phyloP scores from a whole-genome alignment of 208 protist species.

The Acanthamoeba lenticulata region DNA sequence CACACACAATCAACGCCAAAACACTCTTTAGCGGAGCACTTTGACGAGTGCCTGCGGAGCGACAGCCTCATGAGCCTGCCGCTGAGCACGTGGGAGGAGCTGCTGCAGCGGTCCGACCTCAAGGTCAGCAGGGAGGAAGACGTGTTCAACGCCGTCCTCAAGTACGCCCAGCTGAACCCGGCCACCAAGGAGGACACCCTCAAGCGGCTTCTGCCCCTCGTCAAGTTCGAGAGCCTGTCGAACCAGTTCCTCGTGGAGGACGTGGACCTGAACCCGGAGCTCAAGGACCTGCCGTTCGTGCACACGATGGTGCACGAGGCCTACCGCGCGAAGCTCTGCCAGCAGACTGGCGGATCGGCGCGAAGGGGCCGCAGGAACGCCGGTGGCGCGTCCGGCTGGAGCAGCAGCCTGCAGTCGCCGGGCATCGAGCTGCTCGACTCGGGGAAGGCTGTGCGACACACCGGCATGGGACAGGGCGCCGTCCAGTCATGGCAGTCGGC shows the following conservation, averaged over 20 bases:
- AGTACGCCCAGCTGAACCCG: not conserved
- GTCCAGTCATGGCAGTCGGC: not conserved
- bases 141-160: constrained; percentile 37
- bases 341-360: not conserved
- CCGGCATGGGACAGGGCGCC: not conserved
- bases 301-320: constrained; percentile 27
- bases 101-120: constrained; percentile 17
- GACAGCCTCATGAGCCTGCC: constrained; percentile 7
- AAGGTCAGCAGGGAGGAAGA: not conserved
- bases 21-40: not conserved
- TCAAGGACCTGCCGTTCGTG: not conserved
- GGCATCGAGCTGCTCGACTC: not conserved
- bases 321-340: constrained; percentile 47
- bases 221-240: not conserved
- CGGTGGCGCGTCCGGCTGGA: not conserved
- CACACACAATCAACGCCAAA: not conserved
- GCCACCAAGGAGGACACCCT: not conserved
- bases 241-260: constrained; percentile 42
- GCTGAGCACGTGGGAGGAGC: not conserved
- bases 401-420: not conserved
- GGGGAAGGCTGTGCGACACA: not conserved
- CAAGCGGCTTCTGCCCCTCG: not conserved
- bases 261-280: constrained; percentile 10
- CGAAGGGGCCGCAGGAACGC: not conserved
- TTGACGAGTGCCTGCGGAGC: not conserved